phyloP scores from a whole-genome alignment of 768 basidiomycete genomes.

The Mycena vulgaris region DNA sequence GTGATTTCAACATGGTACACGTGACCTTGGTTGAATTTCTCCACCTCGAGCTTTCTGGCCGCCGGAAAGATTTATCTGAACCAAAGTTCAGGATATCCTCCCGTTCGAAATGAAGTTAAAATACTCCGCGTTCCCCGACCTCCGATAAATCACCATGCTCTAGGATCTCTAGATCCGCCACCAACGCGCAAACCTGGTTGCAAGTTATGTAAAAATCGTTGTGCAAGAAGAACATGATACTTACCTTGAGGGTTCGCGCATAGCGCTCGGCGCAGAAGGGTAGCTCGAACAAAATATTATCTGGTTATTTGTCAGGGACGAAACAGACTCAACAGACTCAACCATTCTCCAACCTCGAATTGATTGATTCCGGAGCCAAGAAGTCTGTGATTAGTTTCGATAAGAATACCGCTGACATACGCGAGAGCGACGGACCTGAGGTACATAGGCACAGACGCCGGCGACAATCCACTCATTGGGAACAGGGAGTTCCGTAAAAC shows the following conservation, averaged over 20 bases:
- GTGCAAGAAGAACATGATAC: too few relatives aligned
- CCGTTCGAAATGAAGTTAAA: slow-evolving; percentile 6
- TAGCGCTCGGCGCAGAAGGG: slow-evolving; percentile 65
- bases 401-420: background rate
- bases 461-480: slow-evolving; percentile 82
- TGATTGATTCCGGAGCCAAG: background rate
- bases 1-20: slow-evolving; percentile 7
- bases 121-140: slow-evolving; percentile 87
- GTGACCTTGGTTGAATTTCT: background rate
- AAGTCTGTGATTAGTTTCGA: background rate
- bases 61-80: slow-evolving; percentile 52
- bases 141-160: slow-evolving; percentile 92
- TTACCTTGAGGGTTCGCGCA: slow-evolving; percentile 60
- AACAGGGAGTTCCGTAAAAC: slow-evolving; percentile 56
- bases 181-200: slow-evolving; percentile 69
- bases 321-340: too few relatives aligned
- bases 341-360: background rate
- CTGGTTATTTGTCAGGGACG: slow-evolving; percentile 30
- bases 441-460: slow-evolving; percentile 90
- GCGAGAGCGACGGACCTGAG: slow-evolving; percentile 64
- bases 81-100: background rate
- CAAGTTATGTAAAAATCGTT: too few relatives aligned
- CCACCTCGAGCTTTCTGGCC: slow-evolving; percentile 34
- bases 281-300: slow-evolving; percentile 53
- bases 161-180: slow-evolving; percentile 84